phyloP scores from a whole-genome alignment of 2,329 filamentous ascomycete species.

The Fusarium burgessii region DNA sequence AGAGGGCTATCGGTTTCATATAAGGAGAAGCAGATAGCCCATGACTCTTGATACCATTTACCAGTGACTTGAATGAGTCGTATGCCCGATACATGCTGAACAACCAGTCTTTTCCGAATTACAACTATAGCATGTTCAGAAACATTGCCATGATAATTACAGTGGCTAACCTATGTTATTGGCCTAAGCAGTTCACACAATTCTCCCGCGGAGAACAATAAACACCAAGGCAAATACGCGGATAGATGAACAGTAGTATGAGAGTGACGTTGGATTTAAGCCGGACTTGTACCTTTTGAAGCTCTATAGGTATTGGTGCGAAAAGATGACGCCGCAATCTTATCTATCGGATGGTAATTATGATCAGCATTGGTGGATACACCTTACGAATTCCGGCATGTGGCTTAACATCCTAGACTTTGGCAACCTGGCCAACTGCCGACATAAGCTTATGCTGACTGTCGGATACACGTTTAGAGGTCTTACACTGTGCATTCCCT shows the following conservation, averaged over 20 bases:
- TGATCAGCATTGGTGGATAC: constrained; percentile 19
- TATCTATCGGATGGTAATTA: constrained; percentile 7
- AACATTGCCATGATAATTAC: too few relatives aligned
- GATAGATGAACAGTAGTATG: too few relatives aligned
- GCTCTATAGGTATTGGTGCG: not conserved
- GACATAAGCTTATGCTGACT: too few relatives aligned
- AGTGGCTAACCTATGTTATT: too few relatives aligned
- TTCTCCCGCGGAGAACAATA: too few relatives aligned
- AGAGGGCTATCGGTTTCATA: not conserved
- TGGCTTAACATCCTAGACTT: not conserved
- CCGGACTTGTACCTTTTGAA: not conserved
- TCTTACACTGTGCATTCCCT: not conserved
- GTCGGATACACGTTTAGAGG: too few relatives aligned
- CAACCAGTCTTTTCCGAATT: too few relatives aligned
- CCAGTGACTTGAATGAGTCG: not conserved
- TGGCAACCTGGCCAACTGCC: too few relatives aligned
- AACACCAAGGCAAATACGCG: not conserved
- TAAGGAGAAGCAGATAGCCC: not conserved
- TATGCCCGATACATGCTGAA: rapidly evolving
- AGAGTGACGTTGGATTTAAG: not conserved
- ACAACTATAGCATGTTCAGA: too few relatives aligned
- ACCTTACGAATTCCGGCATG: not conserved
- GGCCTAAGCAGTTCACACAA: too few relatives aligned
- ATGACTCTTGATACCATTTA: not conserved
- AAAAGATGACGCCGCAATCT: not conserved